These are phyloP conservation scores for Sclerotinia subarctica DNA, from an alignment of 2,329 filamentous ascomycete genomes.

Conservation along the genomic window DNA sequence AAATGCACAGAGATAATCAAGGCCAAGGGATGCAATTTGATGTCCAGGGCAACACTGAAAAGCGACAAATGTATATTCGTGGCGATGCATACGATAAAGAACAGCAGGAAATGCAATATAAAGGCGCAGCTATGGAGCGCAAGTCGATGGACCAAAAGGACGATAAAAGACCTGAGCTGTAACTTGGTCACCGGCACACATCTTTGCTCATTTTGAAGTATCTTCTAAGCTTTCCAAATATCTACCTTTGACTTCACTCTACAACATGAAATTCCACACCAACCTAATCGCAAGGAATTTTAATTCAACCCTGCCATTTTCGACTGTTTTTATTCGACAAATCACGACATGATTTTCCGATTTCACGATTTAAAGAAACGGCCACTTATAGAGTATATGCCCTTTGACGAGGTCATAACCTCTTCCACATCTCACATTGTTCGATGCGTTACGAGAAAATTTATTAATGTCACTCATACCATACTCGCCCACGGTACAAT, in stretches of 20 bases:
- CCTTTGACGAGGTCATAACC: constrained; percentile 2
- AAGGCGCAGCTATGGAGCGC: constrained; percentile 5
- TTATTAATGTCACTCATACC: not conserved
- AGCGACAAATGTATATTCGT: constrained; percentile 6
- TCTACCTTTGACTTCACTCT: not conserved
- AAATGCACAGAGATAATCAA: not conserved
- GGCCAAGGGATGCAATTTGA: constrained; percentile 1
- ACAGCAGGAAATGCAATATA: constrained; percentile 12
- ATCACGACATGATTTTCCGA: not conserved
- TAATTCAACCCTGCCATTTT: not conserved
- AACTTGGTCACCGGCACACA: not conserved
- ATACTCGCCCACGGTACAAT: not conserved
- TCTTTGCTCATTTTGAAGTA: not conserved
- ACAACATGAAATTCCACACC: not conserved
- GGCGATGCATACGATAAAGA: constrained; percentile 1
- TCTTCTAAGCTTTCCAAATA: not conserved
- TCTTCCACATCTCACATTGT: not conserved
- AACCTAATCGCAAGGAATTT: not conserved
- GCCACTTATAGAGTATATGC: constrained; percentile 10
- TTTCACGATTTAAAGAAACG: constrained; percentile 2
- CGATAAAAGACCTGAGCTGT: not conserved
- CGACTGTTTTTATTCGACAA: not conserved
- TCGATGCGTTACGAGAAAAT: not conserved
- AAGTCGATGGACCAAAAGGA: not conserved
- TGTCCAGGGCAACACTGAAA: not conserved